Conservation (phyloP, 1,284 basidiomycete species). For the Puccinia sorghi region DNA sequence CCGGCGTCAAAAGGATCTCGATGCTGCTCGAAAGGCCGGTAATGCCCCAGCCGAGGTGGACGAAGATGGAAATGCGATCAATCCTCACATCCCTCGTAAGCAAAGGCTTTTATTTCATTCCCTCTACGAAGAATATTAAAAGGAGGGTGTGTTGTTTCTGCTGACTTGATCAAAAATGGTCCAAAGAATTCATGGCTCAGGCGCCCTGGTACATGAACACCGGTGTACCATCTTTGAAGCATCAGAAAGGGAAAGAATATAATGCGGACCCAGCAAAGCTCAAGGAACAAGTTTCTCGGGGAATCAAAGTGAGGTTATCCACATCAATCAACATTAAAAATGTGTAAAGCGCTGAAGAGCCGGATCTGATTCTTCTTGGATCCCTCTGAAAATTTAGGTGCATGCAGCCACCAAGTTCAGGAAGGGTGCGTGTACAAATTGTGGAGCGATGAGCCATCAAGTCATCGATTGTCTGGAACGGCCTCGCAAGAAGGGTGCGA, state of each 20-base stretch:
- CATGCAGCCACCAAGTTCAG: conserved; percentile 93
- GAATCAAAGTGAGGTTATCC: conserved; percentile 65
- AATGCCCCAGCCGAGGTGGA: conserved; percentile 93
- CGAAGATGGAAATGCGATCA: conserved; percentile 90
- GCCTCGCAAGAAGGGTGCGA: conserved; percentile 92
- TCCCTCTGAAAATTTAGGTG: conserved; percentile 60
- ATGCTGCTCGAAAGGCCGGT: conserved; percentile 89
- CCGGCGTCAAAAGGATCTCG: conserved; percentile 89
- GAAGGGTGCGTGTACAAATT: conserved; percentile 98
- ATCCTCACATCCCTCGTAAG: conserved; percentile 95
- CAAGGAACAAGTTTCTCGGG: conserved; percentile 88
- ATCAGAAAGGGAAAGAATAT: conserved; percentile 70
- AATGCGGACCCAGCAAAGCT: conserved; percentile 71
- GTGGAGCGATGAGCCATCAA: conserved; percentile 93
- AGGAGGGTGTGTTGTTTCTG: conserved; percentile 6
- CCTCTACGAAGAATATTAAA: background rate
- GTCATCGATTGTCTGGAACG: conserved; percentile 89
- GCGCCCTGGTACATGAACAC: conserved; percentile 98
- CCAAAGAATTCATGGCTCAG: conserved; percentile 66
- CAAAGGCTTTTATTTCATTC: background rate
- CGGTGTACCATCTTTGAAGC: conserved; percentile 83
- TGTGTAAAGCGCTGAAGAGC: background rate
- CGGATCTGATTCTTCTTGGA: background rate
- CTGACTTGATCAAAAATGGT: conserved; percentile 65
- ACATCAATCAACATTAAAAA: background rate